Percentiles rank a stretch among this genome's conserved stretches.
phyloP scores from a whole-genome alignment of 2,329 filamentous ascomycete genomes.

The Cadophora gregata region DNA sequence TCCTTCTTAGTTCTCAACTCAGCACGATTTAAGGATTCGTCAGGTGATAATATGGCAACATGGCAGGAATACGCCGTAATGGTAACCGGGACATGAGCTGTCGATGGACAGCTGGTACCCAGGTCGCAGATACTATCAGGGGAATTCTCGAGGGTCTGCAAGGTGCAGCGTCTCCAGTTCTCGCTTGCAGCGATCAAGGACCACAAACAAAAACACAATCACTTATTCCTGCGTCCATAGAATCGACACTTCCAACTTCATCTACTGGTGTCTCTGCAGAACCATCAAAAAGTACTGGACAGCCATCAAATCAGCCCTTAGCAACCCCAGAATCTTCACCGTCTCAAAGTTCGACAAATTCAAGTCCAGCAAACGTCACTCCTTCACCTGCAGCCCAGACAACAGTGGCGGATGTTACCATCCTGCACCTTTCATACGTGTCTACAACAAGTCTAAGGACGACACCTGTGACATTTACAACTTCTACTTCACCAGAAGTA shows the following conservation, averaged over 20 bases:
- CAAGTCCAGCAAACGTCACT: neutral
- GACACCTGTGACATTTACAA: neutral
- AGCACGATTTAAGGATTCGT: neutral
- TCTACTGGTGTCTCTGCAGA: no score
- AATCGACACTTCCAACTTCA: neutral
- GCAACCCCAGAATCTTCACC: neutral
- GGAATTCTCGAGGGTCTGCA: neutral
- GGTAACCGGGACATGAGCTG: constrained; percentile 5
- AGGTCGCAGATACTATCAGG: neutral
- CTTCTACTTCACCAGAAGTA: neutral
- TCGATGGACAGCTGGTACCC: neutral
- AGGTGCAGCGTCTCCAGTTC: neutral
- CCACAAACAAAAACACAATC: neutral
- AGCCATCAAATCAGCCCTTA: neutral
- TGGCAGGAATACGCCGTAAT: neutral
- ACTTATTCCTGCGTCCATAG: neutral
- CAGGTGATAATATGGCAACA: neutral
- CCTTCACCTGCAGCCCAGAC: neutral
- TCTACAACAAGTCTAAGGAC: neutral
- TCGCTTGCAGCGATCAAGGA: neutral
- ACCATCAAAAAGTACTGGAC: neutral
- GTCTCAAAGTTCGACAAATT: neutral
- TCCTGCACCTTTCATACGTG: neutral
- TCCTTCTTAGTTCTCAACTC: neutral
- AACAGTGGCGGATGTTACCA: neutral